These are phyloP conservation scores for Aspergillus leporis DNA, from an alignment of 495 filamentous ascomycete genomes.

Conservation along the genomic window DNA sequence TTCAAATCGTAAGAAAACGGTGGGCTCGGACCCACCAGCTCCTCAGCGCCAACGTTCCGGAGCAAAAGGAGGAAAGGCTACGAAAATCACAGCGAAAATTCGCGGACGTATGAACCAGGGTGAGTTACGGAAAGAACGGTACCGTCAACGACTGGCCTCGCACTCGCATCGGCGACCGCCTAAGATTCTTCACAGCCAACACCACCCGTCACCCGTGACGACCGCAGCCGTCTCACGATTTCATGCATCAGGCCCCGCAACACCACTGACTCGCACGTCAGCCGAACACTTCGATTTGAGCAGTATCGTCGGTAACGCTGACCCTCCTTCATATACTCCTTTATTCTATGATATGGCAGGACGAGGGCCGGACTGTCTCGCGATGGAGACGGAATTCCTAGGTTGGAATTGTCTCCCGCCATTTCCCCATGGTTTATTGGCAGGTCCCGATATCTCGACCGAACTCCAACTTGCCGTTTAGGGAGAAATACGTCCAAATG, in stretches of 20 bases:
- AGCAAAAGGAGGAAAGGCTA: constrained; percentile 56
- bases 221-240: constrained; percentile 12
- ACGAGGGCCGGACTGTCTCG: constrained; percentile 20
- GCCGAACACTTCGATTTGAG: constrained; percentile 25
- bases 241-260: constrained; percentile 19
- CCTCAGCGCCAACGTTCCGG: constrained; percentile 56
- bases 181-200: constrained; percentile 22
- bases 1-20: constrained; percentile 45
- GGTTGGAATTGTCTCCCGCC: constrained; percentile 25
- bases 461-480: constrained; percentile 28
- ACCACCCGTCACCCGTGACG: constrained; percentile 13
- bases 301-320: constrained; percentile 31
- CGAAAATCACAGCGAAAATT: constrained; percentile 35
- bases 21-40: constrained; percentile 42
- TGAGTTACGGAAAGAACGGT: constrained; percentile 26
- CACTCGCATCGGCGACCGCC: constrained; percentile 17
- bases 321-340: constrained; percentile 23
- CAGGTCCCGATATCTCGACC: constrained; percentile 18
- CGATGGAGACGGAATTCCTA: constrained; percentile 23
- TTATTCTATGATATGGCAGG: constrained; percentile 28
- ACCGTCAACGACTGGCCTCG: constrained; percentile 17
- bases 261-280: constrained; percentile 17
- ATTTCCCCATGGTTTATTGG: constrained; percentile 19
- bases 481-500: neutral
- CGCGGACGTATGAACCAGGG: constrained; percentile 21